Conservation (phyloP, 2,329 filamentous ascomycete genomes). For the Pseudophaeomoniella oleicola region DNA sequence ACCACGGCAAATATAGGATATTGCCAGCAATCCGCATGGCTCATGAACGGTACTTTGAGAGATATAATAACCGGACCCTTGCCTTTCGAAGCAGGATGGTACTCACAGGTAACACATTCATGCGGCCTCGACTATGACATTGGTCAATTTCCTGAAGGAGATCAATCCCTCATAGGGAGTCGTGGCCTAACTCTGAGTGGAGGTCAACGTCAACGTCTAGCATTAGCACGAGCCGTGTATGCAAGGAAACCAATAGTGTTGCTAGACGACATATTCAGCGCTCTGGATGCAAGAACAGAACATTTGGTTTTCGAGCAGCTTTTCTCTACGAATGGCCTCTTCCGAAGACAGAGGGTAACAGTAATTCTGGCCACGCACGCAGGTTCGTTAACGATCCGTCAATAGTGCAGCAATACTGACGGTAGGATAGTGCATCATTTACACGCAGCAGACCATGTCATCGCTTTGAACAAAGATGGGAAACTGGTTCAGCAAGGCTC, state of each 20-base stretch:
- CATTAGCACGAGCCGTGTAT: constrained; percentile 42
- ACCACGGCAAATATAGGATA: constrained; percentile 7
- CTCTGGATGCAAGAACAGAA: constrained; percentile 44
- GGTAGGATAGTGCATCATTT: constrained; percentile 21
- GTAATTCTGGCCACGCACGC: constrained; percentile 24
- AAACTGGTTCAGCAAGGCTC: constrained; percentile 29
- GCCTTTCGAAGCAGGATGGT: constrained; percentile 29
- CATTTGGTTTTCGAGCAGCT: constrained; percentile 42
- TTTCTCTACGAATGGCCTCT: constrained; percentile 36
- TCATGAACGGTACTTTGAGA: constrained; percentile 23
- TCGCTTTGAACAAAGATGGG: constrained; percentile 28
- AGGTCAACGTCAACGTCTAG: constrained; percentile 37
- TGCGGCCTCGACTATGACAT: constrained; percentile 26
- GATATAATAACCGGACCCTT: constrained; percentile 21
- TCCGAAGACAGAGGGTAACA: constrained; percentile 11
- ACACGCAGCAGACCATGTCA: constrained; percentile 30
- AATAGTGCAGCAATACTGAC: neutral
- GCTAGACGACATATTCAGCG: constrained; percentile 46
- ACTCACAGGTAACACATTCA: constrained; percentile 19
- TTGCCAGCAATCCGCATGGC: constrained; percentile 12
- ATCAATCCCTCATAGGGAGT: constrained; percentile 34
- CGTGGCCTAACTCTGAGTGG: constrained; percentile 37
- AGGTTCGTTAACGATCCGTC: neutral
- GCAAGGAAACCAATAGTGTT: constrained; percentile 40
- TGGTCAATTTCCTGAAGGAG: constrained; percentile 22